phyloP scores from a whole-genome alignment of 441 rosid genomes.

The Jatropha podagrica region DNA sequence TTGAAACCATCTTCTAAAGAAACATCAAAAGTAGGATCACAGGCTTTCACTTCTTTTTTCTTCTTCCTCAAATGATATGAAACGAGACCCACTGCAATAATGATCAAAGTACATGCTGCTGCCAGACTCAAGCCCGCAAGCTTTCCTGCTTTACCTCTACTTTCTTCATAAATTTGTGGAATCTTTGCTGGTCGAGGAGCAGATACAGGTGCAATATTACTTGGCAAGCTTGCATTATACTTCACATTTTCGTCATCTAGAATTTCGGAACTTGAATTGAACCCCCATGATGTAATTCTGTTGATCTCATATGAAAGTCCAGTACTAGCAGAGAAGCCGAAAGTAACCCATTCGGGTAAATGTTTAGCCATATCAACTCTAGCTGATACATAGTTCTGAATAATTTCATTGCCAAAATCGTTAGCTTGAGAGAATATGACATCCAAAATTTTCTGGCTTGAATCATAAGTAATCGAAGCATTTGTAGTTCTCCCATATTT shows the following conservation, averaged over 20 bases:
- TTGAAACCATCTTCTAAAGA: slow-evolving; percentile 22
- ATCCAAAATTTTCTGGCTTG: slow-evolving; percentile 24
- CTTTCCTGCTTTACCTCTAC: background rate
- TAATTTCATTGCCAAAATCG: background rate
- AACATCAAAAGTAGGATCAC: background rate
- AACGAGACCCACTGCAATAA: background rate
- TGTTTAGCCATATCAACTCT: background rate
- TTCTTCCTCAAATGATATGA: background rate
- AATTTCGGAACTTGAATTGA: slow-evolving; percentile 30
- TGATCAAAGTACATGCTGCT: background rate
- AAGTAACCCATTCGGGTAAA: slow-evolving; percentile 34
- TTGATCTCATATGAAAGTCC: slow-evolving; percentile 1
- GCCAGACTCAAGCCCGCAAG: slow-evolving; percentile 1
- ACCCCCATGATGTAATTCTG: slow-evolving; percentile 30
- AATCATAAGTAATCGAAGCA: slow-evolving; percentile 28
- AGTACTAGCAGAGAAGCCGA: slow-evolving; percentile 40
- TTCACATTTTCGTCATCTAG: background rate
- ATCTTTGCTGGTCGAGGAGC: slow-evolving; percentile 18
- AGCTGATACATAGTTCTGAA: slow-evolving; percentile 5
- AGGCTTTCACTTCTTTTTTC: background rate
- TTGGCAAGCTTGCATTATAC: background rate
- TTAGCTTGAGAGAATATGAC: background rate
- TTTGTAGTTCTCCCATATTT: slow-evolving; percentile 2
- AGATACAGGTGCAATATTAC: background rate
- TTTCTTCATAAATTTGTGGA: background rate